A percentile compares a stretch with the other conserved stretches of the same genome.
Evolutionary conservation across 2,329 filamentous ascomycete genomes (phyloP).

Genomic region (Rhexocercosporidium sp.): DNA sequence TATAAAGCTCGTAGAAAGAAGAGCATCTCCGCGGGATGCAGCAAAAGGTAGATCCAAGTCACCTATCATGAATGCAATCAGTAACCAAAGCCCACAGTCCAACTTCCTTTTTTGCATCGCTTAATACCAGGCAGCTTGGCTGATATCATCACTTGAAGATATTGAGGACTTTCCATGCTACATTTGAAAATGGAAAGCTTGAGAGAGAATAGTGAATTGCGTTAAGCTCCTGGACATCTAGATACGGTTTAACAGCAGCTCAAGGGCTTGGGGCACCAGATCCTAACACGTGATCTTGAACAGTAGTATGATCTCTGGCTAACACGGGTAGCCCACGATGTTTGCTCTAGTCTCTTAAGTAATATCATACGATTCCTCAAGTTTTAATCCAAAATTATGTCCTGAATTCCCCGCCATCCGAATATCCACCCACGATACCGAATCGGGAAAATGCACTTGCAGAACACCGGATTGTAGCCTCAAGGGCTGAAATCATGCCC

Average conservation of each 20-base stretch:
- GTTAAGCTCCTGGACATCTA: neutral
- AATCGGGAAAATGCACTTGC: neutral
- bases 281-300: neutral
- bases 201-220: neutral
- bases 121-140: neutral
- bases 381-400: too few species aligned
- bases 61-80: too few species aligned
- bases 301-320: neutral
- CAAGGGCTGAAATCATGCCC: neutral
- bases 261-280: neutral
- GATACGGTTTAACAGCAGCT: neutral
- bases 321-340: neutral
- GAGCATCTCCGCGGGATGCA: neutral
- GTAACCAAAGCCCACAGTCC: neutral
- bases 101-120: neutral
- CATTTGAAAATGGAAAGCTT: neutral
- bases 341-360: neutral
- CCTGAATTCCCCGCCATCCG: too few species aligned
- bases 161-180: neutral
- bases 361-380: too few species aligned
- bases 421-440: neutral
- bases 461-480: neutral
- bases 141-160: neutral
- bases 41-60: neutral
- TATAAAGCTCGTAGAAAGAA: neutral